Evolutionary conservation across 2,329 filamentous ascomycete species (phyloP), one percentile per base, ranked within the genome.

Genomic region (Paraphoma chrysanthemicola): DNA sequence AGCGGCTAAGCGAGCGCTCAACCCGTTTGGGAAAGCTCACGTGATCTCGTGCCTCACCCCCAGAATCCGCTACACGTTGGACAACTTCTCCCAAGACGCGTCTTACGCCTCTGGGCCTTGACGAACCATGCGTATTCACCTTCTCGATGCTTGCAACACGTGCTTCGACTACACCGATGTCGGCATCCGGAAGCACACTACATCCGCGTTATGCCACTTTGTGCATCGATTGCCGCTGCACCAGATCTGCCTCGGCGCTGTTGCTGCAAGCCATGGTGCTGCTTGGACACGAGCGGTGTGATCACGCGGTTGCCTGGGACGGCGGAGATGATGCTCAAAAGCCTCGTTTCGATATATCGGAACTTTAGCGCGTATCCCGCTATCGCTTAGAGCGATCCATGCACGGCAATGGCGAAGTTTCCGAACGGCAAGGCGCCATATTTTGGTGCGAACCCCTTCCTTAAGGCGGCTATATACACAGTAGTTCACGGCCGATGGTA

Each of bases 1-100:
- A 57, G 62, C 57, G 54, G 54, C 46, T 58, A 70, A 70, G 69
- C 67, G 67, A 70, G 65, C 51, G 31, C 14, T 16, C 16, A 23
- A 23, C 23, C 23, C 3, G 23, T 23, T 23, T 23, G 23, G 23
- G 23, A 11, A 2, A n/a, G 12, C 2, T 3, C 62, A 66, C 63
- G 63, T 63, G 63, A 63, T 33, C 11, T 33, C 7, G 47, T 39
- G 36, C 28, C 16, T 43, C 49, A 41, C 41, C 17, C n/a, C 43
- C 23, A 23, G 23, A 23, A 23, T 23, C 23, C 23, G 23, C 23
- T 23, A 23, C 23, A 23, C 23, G 23, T 23, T 23, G 3, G 23
- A 23, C 23, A 2, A 23, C 23, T n/a, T 3, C 16, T 6, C 39
- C 39, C 11, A 42, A 16, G 8, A 42, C 39, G 39, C 39, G 12